A percentile compares a stretch with the other conserved stretches of the same genome.
Evolutionary conservation across 2,329 filamentous ascomycete genomes (phyloP).

Genomic region (Fusarium sororula): DNA sequence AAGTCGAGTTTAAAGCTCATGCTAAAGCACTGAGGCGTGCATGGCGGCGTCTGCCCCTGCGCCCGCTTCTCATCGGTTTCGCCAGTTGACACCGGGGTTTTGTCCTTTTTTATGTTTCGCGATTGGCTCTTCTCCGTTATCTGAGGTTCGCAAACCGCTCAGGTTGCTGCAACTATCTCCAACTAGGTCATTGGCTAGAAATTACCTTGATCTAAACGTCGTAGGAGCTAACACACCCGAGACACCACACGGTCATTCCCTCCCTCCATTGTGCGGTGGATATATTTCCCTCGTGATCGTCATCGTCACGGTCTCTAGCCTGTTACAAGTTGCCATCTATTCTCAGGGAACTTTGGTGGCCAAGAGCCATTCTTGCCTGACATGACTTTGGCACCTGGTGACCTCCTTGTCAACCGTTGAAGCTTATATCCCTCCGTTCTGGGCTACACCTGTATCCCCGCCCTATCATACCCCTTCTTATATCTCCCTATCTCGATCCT

Average conservation of each 20-base stretch:
- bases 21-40: constrained; percentile 15
- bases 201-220: not conserved
- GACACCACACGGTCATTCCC: constrained; percentile 24
- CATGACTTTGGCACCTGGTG: constrained; percentile 28
- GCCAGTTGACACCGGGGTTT: not conserved
- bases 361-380: constrained; percentile 8
- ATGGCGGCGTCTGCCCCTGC: constrained; percentile 27
- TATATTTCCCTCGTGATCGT: constrained; percentile 33
- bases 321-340: constrained; percentile 31
- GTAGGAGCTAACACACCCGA: constrained; percentile 5
- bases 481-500: constrained; percentile 5
- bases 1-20: constrained; percentile 20
- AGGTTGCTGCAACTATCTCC: not conserved
- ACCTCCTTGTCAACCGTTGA: constrained; percentile 31
- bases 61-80: constrained; percentile 12
- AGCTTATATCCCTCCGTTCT: constrained; percentile 36
- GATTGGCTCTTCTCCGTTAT: constrained; percentile 11
- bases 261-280: constrained; percentile 28
- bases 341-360: constrained; percentile 6
- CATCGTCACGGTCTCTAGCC: constrained; percentile 27
- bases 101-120: not conserved
- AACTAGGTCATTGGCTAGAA: not conserved
- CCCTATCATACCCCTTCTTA: constrained; percentile 18
- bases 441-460: constrained; percentile 4
- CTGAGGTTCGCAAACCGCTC: constrained; percentile 11